Conservation (phyloP, 2,329 filamentous ascomycete species). For the Colletotrichum salicis region DNA sequence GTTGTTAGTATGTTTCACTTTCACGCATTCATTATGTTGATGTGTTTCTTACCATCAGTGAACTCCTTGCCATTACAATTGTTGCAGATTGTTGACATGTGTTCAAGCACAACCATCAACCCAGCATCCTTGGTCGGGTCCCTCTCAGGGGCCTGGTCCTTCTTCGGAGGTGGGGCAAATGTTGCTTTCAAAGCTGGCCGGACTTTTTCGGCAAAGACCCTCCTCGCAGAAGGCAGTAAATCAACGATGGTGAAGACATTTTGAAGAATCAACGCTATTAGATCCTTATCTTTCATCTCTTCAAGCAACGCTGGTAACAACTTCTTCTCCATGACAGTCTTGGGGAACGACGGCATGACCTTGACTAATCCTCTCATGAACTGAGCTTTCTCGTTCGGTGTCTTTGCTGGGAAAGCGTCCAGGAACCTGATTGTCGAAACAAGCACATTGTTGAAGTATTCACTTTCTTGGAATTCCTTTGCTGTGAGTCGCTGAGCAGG, state of each 20-base stretch:
- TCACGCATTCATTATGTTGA: background rate
- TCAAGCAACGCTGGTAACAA: conserved; percentile 88
- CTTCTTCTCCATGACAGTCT: conserved; percentile 94
- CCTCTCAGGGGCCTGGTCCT: conserved; percentile 68
- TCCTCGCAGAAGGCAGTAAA: conserved; percentile 78
- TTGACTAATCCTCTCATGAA: conserved; percentile 91
- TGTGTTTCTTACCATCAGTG: conserved; percentile 75
- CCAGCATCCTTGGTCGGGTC: conserved; percentile 88
- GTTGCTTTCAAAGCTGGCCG: conserved; percentile 86
- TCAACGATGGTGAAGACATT: conserved; percentile 93
- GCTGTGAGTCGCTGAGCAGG: conserved; percentile 90
- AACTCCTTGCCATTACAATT: conserved; percentile 93
- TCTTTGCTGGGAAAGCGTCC: conserved; percentile 91
- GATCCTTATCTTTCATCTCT: conserved; percentile 90
- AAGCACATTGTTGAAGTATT: conserved; percentile 96
- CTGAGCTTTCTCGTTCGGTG: conserved; percentile 86
- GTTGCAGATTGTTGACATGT: conserved; percentile 78
- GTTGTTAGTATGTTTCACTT: background rate
- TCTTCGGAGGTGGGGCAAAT: conserved; percentile 73
- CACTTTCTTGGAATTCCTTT: conserved; percentile 91
- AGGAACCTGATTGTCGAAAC: conserved; percentile 97
- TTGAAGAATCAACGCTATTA: conserved; percentile 85
- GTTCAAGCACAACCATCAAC: conserved; percentile 89
- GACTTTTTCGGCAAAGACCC: conserved; percentile 85
- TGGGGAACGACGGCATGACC: conserved; percentile 91